A percentile compares a stretch with the other conserved stretches of the same genome.
These are phyloP conservation scores for Candida hungchunana DNA, from an alignment of 805 yeast species.

Conservation along the genomic window DNA sequence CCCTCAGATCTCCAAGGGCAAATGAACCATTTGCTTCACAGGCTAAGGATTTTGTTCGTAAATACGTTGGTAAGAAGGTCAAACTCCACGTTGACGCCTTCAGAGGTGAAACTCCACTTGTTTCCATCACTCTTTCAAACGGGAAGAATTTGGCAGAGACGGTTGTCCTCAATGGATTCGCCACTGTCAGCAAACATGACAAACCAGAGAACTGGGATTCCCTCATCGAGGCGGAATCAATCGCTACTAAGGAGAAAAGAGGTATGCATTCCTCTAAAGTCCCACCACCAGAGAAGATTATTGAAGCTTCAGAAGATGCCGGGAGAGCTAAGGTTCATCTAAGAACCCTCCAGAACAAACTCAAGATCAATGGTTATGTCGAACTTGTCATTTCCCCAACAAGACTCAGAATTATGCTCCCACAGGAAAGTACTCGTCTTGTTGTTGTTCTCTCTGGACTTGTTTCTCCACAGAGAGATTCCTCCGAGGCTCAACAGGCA, in stretches of 20 bases:
- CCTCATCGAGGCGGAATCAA: constrained; percentile 63
- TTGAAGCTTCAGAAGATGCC: constrained; percentile 75
- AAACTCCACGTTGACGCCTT: constrained; percentile 56
- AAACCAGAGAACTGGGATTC: constrained; percentile 76
- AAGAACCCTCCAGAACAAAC: constrained; percentile 63
- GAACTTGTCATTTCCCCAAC: constrained; percentile 69
- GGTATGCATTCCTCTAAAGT: constrained; percentile 61
- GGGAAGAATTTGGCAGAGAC: constrained; percentile 57
- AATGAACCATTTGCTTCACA: constrained; percentile 52
- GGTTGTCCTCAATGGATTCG: constrained; percentile 63
- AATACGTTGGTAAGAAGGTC: constrained; percentile 70
- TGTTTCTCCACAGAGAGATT: constrained; percentile 36
- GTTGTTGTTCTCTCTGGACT: constrained; percentile 77
- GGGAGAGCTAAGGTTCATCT: constrained; percentile 71
- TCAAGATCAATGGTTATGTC: constrained; percentile 61
- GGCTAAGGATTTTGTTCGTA: constrained; percentile 74
- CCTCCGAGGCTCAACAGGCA: constrained; percentile 44
- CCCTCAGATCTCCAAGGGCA: constrained; percentile 70
- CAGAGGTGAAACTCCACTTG: constrained; percentile 67
- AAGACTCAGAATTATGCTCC: constrained; percentile 60
- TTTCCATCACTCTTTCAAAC: constrained; percentile 48
- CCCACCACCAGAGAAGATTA: constrained; percentile 55
- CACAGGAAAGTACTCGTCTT: constrained; percentile 66
- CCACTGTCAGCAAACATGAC: constrained; percentile 74
- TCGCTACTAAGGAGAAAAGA: constrained; percentile 48